Percentiles rank a stretch among this genome's conserved stretches.
These are phyloP conservation scores for Brasilioporus rufonigricans DNA, from an alignment of 768 basidiomycete genomes.

Conservation along the genomic window DNA sequence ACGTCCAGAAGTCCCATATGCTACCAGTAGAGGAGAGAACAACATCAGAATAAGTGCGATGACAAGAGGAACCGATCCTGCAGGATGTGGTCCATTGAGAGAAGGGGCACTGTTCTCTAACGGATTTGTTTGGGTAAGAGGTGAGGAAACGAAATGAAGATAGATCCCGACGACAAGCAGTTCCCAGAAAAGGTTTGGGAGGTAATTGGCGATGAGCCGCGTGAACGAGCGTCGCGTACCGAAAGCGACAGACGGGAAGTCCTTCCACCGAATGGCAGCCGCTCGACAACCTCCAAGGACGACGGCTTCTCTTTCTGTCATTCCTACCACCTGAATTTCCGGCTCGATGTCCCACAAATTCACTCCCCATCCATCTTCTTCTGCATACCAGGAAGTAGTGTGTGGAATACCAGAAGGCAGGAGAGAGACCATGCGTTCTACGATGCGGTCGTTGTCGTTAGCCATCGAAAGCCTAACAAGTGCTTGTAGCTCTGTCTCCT, in stretches of 20 bases:
- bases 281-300: conserved; percentile 26
- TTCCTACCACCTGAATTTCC: conserved; percentile 15
- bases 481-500: conserved; percentile 22
- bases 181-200: conserved; percentile 8
- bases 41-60: conserved; percentile 12
- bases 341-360: conserved; percentile 23
- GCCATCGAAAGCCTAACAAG: conserved; percentile 24
- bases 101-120: no score
- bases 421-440: conserved; percentile 24
- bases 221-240: conserved; percentile 12
- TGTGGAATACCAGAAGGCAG: conserved; percentile 8
- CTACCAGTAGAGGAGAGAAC: conserved; percentile 3
- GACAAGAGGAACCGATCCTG: neutral
- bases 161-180: neutral
- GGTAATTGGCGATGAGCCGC: conserved; percentile 3
- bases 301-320: conserved; percentile 14
- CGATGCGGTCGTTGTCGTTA: conserved; percentile 21
- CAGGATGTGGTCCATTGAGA: no score
- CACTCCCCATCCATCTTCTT: conserved; percentile 16
- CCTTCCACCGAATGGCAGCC: conserved; percentile 22
- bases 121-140: no score
- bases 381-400: conserved; percentile 19
- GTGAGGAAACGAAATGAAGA: no score
- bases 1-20: conserved; percentile 18
- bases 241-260: conserved; percentile 20